Conservation (phyloP, 73 alveolate species). For the Paramecium bursaria region DNA sequence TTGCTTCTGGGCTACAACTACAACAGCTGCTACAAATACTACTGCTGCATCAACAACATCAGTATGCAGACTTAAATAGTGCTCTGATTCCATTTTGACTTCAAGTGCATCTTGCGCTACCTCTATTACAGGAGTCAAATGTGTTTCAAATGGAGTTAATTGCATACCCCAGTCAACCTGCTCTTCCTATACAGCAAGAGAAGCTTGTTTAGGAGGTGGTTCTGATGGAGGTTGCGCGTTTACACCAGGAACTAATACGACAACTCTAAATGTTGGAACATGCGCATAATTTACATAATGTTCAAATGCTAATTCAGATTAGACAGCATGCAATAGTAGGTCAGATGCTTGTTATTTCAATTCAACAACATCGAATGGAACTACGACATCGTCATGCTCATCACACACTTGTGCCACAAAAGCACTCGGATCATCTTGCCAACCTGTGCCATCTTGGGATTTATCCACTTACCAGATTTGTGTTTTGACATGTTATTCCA, state of each 20-base stretch:
- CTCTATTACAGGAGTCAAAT: background rate
- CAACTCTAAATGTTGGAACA: background rate
- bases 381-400: background rate
- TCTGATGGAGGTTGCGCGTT: conserved; percentile 38
- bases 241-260: conserved; percentile 12
- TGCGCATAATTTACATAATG: conserved; percentile 43
- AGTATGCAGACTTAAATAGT: conserved; percentile 13
- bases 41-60: background rate
- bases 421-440: conserved; percentile 7
- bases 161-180: background rate
- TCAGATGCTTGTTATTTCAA: background rate
- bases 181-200: background rate
- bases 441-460: conserved; percentile 19
- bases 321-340: conserved; percentile 1
- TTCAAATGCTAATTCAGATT: conserved; percentile 43
- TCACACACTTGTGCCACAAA: conserved; percentile 22
- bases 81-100: background rate
- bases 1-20: background rate
- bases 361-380: background rate
- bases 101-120: conserved; percentile 28
- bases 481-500: background rate
- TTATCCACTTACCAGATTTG: background rate
- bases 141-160: conserved; percentile 23
- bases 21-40: background rate
- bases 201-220: conserved; percentile 53